Base-by-base conservation (phyloP, 169 alveolate species). In the Cryptosporidium baileyi region DNA sequence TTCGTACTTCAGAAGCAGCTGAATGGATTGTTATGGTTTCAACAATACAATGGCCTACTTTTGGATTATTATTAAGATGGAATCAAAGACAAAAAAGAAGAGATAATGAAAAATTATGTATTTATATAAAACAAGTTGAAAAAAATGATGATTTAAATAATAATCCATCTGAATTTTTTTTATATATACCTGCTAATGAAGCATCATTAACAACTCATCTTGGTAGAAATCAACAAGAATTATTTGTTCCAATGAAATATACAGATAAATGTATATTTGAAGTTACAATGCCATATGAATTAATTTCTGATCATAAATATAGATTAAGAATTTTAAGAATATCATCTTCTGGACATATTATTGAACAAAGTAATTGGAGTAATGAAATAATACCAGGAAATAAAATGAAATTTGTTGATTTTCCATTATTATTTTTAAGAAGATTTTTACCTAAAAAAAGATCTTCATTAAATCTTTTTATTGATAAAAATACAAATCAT, bases 1-100 rank as follows among this genome's bases (percentile, higher is more conserved):
- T 65, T 38, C 36, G 81, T 13, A 65, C 63, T 9, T 80, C 92
- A n/a, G 91, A 90, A 34, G 63, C 60, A 57, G 54, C 67, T 51
- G 88, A 62, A 26, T 89, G 91, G 91, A 89, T 67, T 59, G 59
- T 89, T 22, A 82, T 89, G 88, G 92, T 80, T 8, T 81, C 90
- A 1, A 79, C 88, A 8, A 89, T 89, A 28, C 60, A 61, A 17
- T 80, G 61, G 67, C 92, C 92, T 5, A 44, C 61, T 19, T 82
- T 80, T 57, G 92, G 92, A n/a, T 41, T 89, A 17, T 28, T 89
- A 52, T 82, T 89, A 41, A 57, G 92, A 4, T 89, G 92, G 92
- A 85, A 89, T 13, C 80, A 65, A 6, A 79, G 88, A 44, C 90
- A 89, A 54, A 82, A 43, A 54, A 63, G 54, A 38, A 32, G 67